These are phyloP conservation scores for Paracorniculantispora psalliotae DNA, from an alignment of 2,329 filamentous ascomycete genomes.

Conservation along the genomic window DNA sequence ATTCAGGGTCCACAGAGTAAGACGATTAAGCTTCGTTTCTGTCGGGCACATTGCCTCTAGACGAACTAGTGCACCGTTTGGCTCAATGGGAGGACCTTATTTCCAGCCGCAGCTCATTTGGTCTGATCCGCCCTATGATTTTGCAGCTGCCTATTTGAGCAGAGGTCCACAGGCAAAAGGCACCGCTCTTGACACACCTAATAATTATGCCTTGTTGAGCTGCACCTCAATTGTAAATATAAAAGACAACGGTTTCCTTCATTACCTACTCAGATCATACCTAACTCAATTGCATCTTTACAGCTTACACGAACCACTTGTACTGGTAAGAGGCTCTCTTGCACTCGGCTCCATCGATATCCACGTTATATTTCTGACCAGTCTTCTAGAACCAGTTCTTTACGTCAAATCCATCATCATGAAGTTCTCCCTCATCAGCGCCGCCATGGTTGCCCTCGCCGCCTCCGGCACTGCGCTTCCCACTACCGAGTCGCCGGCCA, in stretches of 20 bases:
- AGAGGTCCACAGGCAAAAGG: not conserved
- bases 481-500: not conserved
- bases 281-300: not conserved
- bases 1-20: not conserved
- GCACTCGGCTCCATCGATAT: not conserved
- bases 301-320: not conserved
- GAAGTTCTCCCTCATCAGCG: constrained; percentile 1
- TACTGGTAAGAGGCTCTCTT: no score
- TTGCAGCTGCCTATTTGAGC: not conserved
- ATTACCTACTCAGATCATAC: not conserved
- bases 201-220: not conserved
- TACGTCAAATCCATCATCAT: not conserved
- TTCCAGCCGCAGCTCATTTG: not conserved
- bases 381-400: not conserved
- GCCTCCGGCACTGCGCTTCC: not conserved
- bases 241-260: not conserved
- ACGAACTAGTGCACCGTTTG: not conserved
- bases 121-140: not conserved
- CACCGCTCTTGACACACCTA: not conserved
- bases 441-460: not conserved
- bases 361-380: not conserved
- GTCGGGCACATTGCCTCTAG: not conserved
- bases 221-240: not conserved
- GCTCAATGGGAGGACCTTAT: not conserved
- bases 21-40: no score